A percentile compares a stretch with the other conserved stretches of the same genome.
Conservation (phyloP, 768 basidiomycete species). For the Tylopilus rubrobrunneus region DNA sequence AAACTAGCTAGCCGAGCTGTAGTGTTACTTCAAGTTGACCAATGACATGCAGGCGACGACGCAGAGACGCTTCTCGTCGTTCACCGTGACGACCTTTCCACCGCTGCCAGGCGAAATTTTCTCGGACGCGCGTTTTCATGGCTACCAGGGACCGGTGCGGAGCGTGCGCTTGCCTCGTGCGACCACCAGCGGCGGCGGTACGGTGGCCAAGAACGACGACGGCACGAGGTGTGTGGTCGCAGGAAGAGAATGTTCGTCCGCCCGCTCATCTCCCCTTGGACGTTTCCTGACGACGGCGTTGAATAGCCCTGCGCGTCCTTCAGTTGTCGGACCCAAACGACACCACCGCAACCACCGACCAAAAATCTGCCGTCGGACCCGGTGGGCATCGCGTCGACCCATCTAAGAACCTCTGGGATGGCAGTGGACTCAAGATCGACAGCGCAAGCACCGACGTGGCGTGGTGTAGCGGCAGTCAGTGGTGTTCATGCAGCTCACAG, state of each 20-base stretch:
- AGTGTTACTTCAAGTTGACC: not conserved
- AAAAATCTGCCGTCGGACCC: conserved; percentile 49
- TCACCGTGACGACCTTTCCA: conserved; percentile 5
- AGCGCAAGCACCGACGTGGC: conserved; percentile 75
- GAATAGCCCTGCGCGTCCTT: conserved; percentile 55
- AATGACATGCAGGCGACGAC: conserved; percentile 18
- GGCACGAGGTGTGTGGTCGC: conserved; percentile 65
- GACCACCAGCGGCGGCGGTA: conserved; percentile 58
- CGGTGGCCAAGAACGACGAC: conserved; percentile 66
- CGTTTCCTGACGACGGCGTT: conserved; percentile 8
- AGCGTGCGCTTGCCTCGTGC: conserved; percentile 60
- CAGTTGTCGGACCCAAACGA: conserved; percentile 50
- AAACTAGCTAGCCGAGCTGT: conserved; percentile 9
- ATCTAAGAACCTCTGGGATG: conserved; percentile 75
- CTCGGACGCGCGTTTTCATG: conserved; percentile 42
- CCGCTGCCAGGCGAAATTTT: conserved; percentile 28
- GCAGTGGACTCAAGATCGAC: conserved; percentile 74
- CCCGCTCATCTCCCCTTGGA: not conserved
- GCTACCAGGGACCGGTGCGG: conserved; percentile 42
- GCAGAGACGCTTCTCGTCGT: conserved; percentile 27
- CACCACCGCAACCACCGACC: conserved; percentile 37
- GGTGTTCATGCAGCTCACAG: not conserved
- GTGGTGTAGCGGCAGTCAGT: conserved; percentile 70
- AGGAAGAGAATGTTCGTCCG: conserved; percentile 67
- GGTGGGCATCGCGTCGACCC: conserved; percentile 69